Evolutionary conservation across 2,329 filamentous ascomycete genomes (phyloP), one percentile per base, ranked within the genome.

Genomic region (Aspergillus sojae): DNA sequence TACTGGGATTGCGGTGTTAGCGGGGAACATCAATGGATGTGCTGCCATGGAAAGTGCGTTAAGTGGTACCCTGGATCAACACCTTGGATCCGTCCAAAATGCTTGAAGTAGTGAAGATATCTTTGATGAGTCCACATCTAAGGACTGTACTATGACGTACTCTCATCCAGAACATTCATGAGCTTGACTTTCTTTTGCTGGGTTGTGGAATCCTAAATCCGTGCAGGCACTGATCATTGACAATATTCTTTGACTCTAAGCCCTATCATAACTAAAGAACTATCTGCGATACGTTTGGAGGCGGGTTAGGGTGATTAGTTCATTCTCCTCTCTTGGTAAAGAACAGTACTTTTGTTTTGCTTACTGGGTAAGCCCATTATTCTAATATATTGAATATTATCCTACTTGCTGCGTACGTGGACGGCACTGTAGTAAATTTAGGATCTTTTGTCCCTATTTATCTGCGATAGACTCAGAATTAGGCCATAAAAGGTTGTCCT

Each of bases 31-130:
- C 52, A 39, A 26, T 55, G 52, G 52, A 34, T 34, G 12, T 55
- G 52, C 10, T 55, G 52, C 11, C 28, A 41, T 14, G 30, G 30
- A 26, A 39, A 55, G 23, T 55, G 52, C 11, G 12, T 41, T 0
- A 55, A 39, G 52, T 55, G 52, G 52, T 55, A 23, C 21, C 52
- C 52, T 55, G 52, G 52, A 23, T 26, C 52, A 3, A 55, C 52
- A 34, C 52, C 52, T 16, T 55, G 52, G 52, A 14, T 55, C 12
- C 52, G 52, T 26, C 52, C 52, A 7, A 55, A 39, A 19, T 55
- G 52, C 34, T 9, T 55, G 30, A 52, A 52, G 21, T n/a, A 50
- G 26, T 28, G 46, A 4, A 30, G 26, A 5, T 4, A 9, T 5
- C 11, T n/a, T 19, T 28, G 14, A 16, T 28, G 12, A 5, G 11